These are phyloP conservation scores for Asterionellopsis glacialis DNA, from an alignment of 108 stramenopile genomes.

Conservation along the genomic window DNA sequence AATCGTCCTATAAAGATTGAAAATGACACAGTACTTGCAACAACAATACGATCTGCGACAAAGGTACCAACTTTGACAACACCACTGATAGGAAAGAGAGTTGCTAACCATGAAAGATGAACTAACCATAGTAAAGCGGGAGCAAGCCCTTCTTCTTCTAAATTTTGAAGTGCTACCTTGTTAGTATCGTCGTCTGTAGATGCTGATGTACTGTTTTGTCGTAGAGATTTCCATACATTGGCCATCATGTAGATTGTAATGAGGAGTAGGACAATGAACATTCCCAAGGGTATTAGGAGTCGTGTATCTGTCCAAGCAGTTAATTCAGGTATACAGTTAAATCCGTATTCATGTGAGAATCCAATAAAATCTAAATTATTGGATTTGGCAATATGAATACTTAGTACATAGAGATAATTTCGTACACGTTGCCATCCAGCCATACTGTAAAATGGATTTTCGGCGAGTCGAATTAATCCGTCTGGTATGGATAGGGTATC, in stretches of 20 bases:
- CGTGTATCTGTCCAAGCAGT: constrained; percentile 45
- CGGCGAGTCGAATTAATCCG: constrained; percentile 80
- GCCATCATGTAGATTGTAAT: too few relatives aligned
- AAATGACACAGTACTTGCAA: constrained; percentile 60
- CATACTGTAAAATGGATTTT: constrained; percentile 73
- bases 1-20: constrained; percentile 40
- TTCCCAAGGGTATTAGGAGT: constrained; percentile 29
- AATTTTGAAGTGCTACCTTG: not conserved
- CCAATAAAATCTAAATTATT: constrained; percentile 63
- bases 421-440: constrained; percentile 31
- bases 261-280: constrained; percentile 13
- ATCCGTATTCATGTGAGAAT: constrained; percentile 82
- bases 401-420: constrained; percentile 63
- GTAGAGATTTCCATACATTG: constrained; percentile 2
- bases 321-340: constrained; percentile 63
- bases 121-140: constrained; percentile 34
- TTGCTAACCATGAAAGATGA: constrained; percentile 67
- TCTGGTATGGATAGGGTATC: constrained; percentile 64
- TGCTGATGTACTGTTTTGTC: not conserved
- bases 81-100: constrained; percentile 74
- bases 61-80: constrained; percentile 84
- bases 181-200: constrained; percentile 9
- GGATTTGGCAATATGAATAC: constrained; percentile 54
- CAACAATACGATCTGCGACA: constrained; percentile 77
- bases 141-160: not conserved